Evolutionary conservation across 2,329 filamentous ascomycete genomes (phyloP), one percentile per base, ranked within the genome.

Genomic region (Xylogone sp.): DNA sequence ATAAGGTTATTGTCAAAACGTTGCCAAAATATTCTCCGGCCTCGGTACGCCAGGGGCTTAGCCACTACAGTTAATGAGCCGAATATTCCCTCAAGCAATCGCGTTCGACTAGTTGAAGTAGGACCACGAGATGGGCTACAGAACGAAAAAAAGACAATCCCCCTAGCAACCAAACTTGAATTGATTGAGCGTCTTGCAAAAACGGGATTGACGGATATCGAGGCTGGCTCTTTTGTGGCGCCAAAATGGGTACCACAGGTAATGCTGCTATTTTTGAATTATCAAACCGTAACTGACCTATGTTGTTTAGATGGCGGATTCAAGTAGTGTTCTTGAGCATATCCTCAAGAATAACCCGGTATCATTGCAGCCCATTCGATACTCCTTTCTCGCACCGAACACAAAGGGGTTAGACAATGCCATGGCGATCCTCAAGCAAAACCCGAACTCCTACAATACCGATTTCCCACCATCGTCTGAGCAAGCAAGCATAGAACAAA

Each of bases 221-320:
- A 95, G 68, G 84, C 87, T 18, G 90, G 89, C 1, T 88, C 87
- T 1, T 90, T 95, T 63, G 90, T 95, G 9, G 82, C 87, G 45
- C 88, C 90, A 1, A 90, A 88, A 80, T 92, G 87, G 81, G 85
- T 92, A 46, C 90, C 90, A 3, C 90, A 94, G 76, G 82, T 90
- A 62, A 55, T 66, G 52, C 7, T 39, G 18, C 13, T n/a, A 27
- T 5, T 46, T n/a, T 3, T 19, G 6, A 45, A 5, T 21, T 10
- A 10, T 10, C 13, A 43, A 13, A 3, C 20, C 43, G 21, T 45
- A 16, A 24, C 43, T 16, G 42, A 34, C 34, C n/a, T 24, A 34
- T 47, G n/a, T 9, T 18, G 13, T 18, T 2, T 51, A 90, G 86
- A 92, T 93, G 88, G 84, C 85, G 57, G 87, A 88, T 62, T 92